Base-by-base conservation (phyloP, 805 yeast species). In the Wickerhamomyces ciferrii region DNA sequence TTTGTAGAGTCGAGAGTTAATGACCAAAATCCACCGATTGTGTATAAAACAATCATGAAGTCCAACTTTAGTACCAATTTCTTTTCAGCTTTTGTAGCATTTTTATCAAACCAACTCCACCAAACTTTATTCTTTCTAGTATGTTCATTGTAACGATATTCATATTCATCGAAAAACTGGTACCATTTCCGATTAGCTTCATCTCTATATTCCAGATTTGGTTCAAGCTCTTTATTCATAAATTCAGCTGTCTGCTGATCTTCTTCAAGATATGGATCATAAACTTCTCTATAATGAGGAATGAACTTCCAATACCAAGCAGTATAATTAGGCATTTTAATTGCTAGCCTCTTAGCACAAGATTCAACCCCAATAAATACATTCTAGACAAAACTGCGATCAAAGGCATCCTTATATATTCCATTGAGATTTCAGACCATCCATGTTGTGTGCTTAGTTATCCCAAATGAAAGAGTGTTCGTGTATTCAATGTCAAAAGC, bases 11-110 rank as follows among this genome's bases (percentile, higher is more conserved):
- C 88, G 42, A 84, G 65, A 46, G 78, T 77, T 58, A 82, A 82
- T 43, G 83, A 78, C 86, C 86, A 84, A 63, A 82, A 81, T 11
- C 79, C 74, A 52, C 79, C 61, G 55, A 81, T 74, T 8, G 83
- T 71, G 53, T 79, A 80, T 39, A 73, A 63, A 14, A 79, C 70
- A 45, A 83, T 63, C 36, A 79, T 56, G 9, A 77, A 46, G 53
- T 81, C 87, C 27, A 81, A 56, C 56, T 81, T 81, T 52, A 67
- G 59, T 15, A 78, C 55, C 37, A 78, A 59, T 21, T 60, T 64
- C 41, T 73, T 69, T 45, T 68, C 72, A 1, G 69, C 78, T 55
- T 72, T 66, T 1, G 21, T 3, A 7, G 38, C 18, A 11, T 23
- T 32, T 34, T 42, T 19, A 10, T 32, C 39, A 23, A 32, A 42